These are phyloP conservation scores for Jamesozyma hellenica DNA, from an alignment of 805 yeast species.

Conservation along the genomic window DNA sequence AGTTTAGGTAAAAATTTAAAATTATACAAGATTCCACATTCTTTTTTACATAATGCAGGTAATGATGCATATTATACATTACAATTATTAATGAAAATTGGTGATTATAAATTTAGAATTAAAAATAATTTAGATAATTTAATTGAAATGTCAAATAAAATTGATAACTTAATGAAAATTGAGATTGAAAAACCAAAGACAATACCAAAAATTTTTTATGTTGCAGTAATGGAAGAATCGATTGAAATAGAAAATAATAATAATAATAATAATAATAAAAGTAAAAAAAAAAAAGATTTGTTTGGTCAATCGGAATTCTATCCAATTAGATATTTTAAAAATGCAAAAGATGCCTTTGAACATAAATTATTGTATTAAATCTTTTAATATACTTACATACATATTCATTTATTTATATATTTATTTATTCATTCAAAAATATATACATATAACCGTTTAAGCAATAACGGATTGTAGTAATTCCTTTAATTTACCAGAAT, in stretches of 20 bases:
- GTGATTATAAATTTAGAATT: constrained; percentile 32
- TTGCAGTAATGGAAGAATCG: too few relatives aligned
- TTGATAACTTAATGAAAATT: too few relatives aligned
- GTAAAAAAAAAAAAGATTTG: constrained; percentile 5
- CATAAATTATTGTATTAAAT: too few relatives aligned
- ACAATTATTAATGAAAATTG: constrained; percentile 36
- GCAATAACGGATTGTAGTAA: constrained; percentile 15
- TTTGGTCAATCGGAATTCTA: constrained; percentile 22
- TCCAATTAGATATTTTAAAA: constrained; percentile 16
- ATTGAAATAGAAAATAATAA: not conserved
- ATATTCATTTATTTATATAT: too few relatives aligned
- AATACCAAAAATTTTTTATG: not conserved
- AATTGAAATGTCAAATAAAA: constrained; percentile 7
- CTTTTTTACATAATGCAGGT: constrained; percentile 58
- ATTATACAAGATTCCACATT: constrained; percentile 42
- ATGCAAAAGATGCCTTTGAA: constrained; percentile 11
- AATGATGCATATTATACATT: constrained; percentile 61
- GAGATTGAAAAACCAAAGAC: constrained; percentile 3
- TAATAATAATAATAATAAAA: too few relatives aligned
- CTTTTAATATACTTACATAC: too few relatives aligned
- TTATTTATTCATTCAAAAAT: too few relatives aligned
- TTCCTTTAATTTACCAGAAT: constrained; percentile 47
- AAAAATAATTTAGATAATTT: constrained; percentile 19
- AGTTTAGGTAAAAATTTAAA: constrained; percentile 41
- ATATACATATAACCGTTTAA: not conserved